A percentile compares a stretch with the other conserved stretches of the same genome.
phyloP scores from a whole-genome alignment of 2,329 filamentous ascomycete species.

The Aspergillus ibericus region DNA sequence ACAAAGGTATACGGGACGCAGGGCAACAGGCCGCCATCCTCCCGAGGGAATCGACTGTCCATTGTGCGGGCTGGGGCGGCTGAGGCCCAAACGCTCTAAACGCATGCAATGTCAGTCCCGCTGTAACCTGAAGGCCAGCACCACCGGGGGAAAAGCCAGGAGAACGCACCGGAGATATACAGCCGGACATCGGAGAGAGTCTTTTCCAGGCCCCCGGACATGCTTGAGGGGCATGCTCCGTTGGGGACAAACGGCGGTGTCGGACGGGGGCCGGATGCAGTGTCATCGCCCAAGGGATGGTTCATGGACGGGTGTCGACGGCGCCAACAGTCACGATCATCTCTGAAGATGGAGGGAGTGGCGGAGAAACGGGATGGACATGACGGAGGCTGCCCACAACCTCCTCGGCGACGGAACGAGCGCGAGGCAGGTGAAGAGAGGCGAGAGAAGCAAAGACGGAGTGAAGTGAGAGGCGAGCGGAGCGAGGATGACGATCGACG shows the following conservation, averaged over 20 bases:
- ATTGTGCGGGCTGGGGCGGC: conserved; percentile 9
- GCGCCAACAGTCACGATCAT: neutral
- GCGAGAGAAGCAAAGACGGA: neutral
- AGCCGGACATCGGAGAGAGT: conserved; percentile 17
- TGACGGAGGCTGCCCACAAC: neutral
- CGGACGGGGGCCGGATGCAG: neutral
- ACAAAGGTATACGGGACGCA: conserved; percentile 32
- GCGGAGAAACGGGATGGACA: neutral
- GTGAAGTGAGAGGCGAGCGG: neutral
- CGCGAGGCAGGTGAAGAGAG: neutral
- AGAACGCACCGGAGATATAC: conserved; percentile 12
- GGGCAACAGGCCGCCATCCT: conserved; percentile 36
- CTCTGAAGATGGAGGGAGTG: neutral
- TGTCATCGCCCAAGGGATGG: conserved; percentile 3
- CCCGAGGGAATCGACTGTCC: conserved; percentile 3
- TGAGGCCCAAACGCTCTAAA: conserved; percentile 12
- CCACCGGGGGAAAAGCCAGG: neutral
- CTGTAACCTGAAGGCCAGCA: neutral
- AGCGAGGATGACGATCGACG: conserved; percentile 1
- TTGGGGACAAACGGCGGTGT: conserved; percentile 7
- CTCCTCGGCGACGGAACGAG: neutral
- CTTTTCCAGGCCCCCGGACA: conserved; percentile 16
- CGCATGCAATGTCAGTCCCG: neutral
- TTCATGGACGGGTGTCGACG: conserved; percentile 1
- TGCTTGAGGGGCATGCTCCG: conserved; percentile 20